Evolutionary conservation across 1,139 yeast genomes (phyloP).

Genomic region (Suhomyces maxii): DNA sequence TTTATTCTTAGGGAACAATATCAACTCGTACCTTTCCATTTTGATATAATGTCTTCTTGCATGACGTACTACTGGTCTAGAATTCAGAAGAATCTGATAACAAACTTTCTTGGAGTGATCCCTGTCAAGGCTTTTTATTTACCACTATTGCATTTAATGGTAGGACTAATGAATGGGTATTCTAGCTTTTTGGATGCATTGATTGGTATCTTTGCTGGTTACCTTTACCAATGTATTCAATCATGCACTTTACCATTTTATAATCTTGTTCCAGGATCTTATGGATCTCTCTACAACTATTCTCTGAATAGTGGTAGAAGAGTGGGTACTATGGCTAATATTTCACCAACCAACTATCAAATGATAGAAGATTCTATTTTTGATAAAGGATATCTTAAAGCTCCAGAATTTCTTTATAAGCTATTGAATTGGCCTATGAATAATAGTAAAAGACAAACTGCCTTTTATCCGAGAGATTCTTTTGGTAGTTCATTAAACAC

Average conservation of each 20-base stretch:
- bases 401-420: conserved; percentile 40
- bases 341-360: conserved; percentile 14
- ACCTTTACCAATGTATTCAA: conserved; percentile 60
- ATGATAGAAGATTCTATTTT: conserved; percentile 36
- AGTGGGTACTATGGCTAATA: conserved; percentile 29
- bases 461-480: conserved; percentile 17
- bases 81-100: conserved; percentile 48
- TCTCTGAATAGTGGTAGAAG: conserved; percentile 24
- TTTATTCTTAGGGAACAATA: conserved; percentile 27
- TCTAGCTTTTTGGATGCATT: conserved; percentile 39
- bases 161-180: conserved; percentile 45
- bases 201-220: conserved; percentile 55
- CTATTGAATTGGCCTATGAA: conserved; percentile 33
- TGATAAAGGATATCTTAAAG: conserved; percentile 46
- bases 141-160: conserved; percentile 55
- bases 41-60: conserved; percentile 49
- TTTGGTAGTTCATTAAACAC: neutral
- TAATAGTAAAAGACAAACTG: conserved; percentile 31
- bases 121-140: conserved; percentile 60
- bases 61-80: conserved; percentile 64
- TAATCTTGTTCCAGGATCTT: conserved; percentile 47
- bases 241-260: conserved; percentile 50
- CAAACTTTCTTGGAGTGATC: conserved; percentile 52
- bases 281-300: conserved; percentile 22
- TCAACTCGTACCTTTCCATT: conserved; percentile 26